These are phyloP conservation scores for Pythium oligandrum DNA, from an alignment of 352 stramenopile species.

Conservation along the genomic window DNA sequence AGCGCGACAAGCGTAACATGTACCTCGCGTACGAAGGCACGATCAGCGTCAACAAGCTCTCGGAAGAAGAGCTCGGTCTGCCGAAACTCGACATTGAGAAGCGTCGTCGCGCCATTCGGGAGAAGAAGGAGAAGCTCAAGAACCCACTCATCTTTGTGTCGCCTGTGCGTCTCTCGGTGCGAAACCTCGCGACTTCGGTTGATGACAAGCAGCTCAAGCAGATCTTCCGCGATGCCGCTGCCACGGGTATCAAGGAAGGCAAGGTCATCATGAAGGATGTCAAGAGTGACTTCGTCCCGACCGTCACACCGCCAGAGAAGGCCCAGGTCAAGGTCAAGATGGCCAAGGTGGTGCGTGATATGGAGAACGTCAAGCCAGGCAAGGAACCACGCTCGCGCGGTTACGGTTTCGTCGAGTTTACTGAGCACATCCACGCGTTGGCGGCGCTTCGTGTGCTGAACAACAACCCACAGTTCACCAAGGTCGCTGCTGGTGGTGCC, in stretches of 20 bases:
- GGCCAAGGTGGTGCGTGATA: conserved; percentile 79
- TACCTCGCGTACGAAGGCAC: conserved; percentile 95
- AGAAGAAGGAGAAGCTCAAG: conserved; percentile 97
- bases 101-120: conserved; percentile 85
- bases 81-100: conserved; percentile 94
- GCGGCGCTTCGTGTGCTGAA: conserved; percentile 95
- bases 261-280: conserved; percentile 83
- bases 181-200: conserved; percentile 86
- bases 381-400: conserved; percentile 60
- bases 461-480: conserved; percentile 94
- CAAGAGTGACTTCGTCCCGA: conserved; percentile 52
- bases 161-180: conserved; percentile 90
- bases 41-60: conserved; percentile 89
- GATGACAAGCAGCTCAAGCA: conserved; percentile 91
- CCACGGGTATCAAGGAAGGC: conserved; percentile 54
- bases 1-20: conserved; percentile 94
- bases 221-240: conserved; percentile 81
- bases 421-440: conserved; percentile 93
- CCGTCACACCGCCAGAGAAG: conserved; percentile 18
- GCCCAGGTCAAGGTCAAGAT: conserved; percentile 72
- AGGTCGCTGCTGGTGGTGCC: conserved; percentile 41
- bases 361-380: conserved; percentile 51
- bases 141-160: conserved; percentile 98
- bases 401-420: conserved; percentile 97
- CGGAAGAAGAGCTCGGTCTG: conserved; percentile 80